Conservation (phyloP, 129 eudicot genomes). For the Tagetes erecta region DNA sequence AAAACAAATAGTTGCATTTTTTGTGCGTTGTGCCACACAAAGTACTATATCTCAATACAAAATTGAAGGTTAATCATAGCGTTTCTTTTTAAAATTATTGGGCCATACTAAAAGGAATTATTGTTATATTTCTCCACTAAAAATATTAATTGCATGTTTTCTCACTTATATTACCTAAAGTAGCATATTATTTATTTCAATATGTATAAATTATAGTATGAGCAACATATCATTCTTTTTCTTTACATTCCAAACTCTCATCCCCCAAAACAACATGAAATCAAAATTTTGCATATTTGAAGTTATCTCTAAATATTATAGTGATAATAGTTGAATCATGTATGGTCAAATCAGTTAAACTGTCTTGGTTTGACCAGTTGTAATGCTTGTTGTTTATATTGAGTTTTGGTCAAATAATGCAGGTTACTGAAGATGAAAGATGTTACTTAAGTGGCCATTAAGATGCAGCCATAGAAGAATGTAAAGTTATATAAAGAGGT, state of each 20-base stretch:
- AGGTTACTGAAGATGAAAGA: constrained; percentile 29
- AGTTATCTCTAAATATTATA: too few relatives aligned
- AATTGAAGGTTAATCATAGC: not conserved
- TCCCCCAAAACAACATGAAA: too few relatives aligned
- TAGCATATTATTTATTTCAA: too few relatives aligned
- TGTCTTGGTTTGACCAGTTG: not conserved
- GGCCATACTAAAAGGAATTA: too few relatives aligned
- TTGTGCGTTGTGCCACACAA: not conserved
- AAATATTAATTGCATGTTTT: too few relatives aligned
- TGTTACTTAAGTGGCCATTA: constrained; percentile 21
- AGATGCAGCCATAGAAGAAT: constrained; percentile 30
- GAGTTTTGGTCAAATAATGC: constrained; percentile 10
- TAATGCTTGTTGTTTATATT: not conserved
- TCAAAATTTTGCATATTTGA: too few relatives aligned
- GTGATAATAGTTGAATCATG: not conserved
- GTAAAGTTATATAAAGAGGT: constrained; percentile 31
- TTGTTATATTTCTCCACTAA: too few relatives aligned
- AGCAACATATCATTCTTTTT: too few relatives aligned
- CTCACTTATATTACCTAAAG: too few relatives aligned
- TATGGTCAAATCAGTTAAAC: not conserved
- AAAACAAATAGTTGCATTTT: too few relatives aligned
- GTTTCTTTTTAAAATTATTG: not conserved
- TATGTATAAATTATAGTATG: too few relatives aligned
- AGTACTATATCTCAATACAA: not conserved
- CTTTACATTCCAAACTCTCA: too few relatives aligned